phyloP scores from a whole-genome alignment of 2,329 filamentous ascomycete genomes.

The Pseudogymnoascus sp. region DNA sequence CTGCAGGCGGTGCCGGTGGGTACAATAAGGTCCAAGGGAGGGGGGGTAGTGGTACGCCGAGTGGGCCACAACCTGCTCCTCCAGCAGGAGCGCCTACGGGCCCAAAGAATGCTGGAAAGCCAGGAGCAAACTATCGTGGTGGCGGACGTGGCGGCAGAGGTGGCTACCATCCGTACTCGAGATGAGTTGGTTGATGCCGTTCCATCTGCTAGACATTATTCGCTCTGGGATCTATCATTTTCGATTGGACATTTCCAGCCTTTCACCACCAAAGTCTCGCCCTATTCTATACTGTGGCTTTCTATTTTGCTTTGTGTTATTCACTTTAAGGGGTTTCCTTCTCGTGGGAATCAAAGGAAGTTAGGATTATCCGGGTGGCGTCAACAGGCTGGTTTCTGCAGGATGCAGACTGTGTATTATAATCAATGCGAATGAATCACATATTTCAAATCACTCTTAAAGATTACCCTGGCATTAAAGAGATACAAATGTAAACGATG shows the following conservation, averaged over 20 bases:
- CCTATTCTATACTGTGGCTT: not conserved
- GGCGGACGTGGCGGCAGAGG: slow-evolving; percentile 69
- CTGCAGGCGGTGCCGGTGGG: slow-evolving; percentile 42
- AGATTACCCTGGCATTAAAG: not conserved
- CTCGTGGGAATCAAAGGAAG: slow-evolving; percentile 3
- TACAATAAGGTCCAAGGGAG: slow-evolving; percentile 14
- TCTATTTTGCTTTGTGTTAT: not conserved
- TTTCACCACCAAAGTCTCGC: not conserved
- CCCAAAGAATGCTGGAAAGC: slow-evolving; percentile 87
- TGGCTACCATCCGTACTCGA: slow-evolving; percentile 72
- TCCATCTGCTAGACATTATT: not conserved
- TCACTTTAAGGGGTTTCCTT: not conserved
- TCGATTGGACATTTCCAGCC: not conserved
- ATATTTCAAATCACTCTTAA: not conserved
- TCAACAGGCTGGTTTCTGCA: slow-evolving; percentile 2
- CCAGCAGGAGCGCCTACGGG: slow-evolving; percentile 86
- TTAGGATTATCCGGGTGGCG: slow-evolving; percentile 5
- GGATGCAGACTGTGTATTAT: slow-evolving; percentile 4
- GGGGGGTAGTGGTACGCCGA: slow-evolving; percentile 26
- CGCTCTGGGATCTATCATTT: not conserved
- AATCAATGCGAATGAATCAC: not conserved
- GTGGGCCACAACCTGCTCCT: slow-evolving; percentile 41
- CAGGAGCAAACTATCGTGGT: slow-evolving; percentile 87
- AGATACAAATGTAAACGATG: not conserved
- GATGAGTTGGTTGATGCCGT: slow-evolving; percentile 12